Evolutionary conservation across 352 stramenopile species (phyloP).

Genomic region (Phytophthora idaei): DNA sequence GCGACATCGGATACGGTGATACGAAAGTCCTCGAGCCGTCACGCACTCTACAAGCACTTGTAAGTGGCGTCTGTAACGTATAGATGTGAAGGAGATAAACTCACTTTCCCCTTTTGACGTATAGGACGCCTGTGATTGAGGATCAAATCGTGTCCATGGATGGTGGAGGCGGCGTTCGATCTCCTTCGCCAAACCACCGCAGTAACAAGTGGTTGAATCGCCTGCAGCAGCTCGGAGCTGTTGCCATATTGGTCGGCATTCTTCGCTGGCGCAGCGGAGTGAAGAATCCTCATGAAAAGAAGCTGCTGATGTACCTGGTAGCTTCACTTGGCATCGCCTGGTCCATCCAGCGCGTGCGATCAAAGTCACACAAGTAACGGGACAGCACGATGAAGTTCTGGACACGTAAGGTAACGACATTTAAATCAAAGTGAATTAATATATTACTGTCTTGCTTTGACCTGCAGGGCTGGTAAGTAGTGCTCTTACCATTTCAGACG

Average conservation of each 20-base stretch:
- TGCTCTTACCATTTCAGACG: slow-evolving; percentile 43
- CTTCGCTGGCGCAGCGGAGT: slow-evolving; percentile 57
- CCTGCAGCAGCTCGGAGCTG: slow-evolving; percentile 45
- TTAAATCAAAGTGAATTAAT: slow-evolving; percentile 9
- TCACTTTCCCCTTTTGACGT: slow-evolving; percentile 6
- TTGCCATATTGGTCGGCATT: slow-evolving; percentile 45
- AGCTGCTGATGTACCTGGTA: slow-evolving; percentile 65
- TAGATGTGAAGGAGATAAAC: not conserved
- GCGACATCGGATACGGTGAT: slow-evolving; percentile 57
- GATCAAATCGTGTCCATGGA: slow-evolving; percentile 51
- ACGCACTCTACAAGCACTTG: slow-evolving; percentile 55
- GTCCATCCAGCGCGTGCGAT: slow-evolving; percentile 57
- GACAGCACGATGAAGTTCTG: too few species aligned
- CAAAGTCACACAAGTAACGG: slow-evolving; percentile 40
- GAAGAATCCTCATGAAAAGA: slow-evolving; percentile 57
- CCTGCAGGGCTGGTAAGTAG: not conserved
- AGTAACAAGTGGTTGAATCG: slow-evolving; percentile 42
- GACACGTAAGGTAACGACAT: too few species aligned
- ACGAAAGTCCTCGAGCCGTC: slow-evolving; percentile 57
- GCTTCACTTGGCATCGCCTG: slow-evolving; percentile 65
- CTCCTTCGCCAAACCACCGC: slow-evolving; percentile 24
- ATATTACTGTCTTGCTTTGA: slow-evolving; percentile 14
- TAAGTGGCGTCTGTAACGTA: slow-evolving; percentile 32
- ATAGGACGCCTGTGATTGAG: slow-evolving; percentile 70
- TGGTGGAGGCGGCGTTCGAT: slow-evolving; percentile 17